These are phyloP conservation scores for Claviceps monticola DNA, from an alignment of 2,329 filamentous ascomycete species.

Conservation along the genomic window DNA sequence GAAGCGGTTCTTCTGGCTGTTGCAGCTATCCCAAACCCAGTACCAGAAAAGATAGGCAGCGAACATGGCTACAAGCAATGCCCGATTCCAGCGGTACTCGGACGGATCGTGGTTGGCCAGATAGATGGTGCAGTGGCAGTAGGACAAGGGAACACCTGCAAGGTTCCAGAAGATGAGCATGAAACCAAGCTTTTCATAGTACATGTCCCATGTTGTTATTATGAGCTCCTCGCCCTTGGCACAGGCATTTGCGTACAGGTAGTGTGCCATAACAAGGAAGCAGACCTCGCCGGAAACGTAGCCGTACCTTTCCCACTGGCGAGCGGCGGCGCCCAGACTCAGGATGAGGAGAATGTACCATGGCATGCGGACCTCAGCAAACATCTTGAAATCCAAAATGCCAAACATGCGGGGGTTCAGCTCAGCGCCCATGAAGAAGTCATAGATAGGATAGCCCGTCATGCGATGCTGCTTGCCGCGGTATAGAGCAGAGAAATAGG, in stretches of 20 bases:
- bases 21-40: constrained; percentile 85
- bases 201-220: constrained; percentile 85
- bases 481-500: constrained; percentile 71
- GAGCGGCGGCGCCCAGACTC: constrained; percentile 59
- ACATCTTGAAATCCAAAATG: constrained; percentile 86
- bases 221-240: constrained; percentile 87
- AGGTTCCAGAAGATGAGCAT: constrained; percentile 98
- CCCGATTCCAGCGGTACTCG: constrained; percentile 63
- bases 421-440: constrained; percentile 86
- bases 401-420: constrained; percentile 78
- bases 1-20: constrained; percentile 91
- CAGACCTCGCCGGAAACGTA: constrained; percentile 75
- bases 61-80: constrained; percentile 50
- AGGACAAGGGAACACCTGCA: constrained; percentile 77
- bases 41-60: constrained; percentile 68
- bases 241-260: constrained; percentile 83
- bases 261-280: constrained; percentile 81
- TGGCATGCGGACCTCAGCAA: constrained; percentile 82
- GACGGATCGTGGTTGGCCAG: constrained; percentile 70
- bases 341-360: constrained; percentile 84
- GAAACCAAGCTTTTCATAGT: constrained; percentile 93
- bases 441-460: constrained; percentile 69
- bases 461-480: constrained; percentile 83
- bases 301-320: constrained; percentile 74
- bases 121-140: constrained; percentile 89